Evolutionary conservation across 2,329 filamentous ascomycete genomes (phyloP).

Genomic region (Colletotrichum siamense): DNA sequence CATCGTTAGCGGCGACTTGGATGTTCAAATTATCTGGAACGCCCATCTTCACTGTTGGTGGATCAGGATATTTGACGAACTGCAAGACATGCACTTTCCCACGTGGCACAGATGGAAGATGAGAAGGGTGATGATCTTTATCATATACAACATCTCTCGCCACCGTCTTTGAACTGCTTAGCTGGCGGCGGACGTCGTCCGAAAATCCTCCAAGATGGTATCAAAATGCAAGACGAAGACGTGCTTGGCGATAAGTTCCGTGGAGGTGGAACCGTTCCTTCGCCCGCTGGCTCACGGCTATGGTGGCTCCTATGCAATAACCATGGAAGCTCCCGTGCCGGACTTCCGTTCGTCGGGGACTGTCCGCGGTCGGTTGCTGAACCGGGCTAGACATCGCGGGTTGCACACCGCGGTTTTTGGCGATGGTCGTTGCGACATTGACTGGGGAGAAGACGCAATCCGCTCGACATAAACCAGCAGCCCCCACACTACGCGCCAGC

Average conservation of each 20-base stretch:
- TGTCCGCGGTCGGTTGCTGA: background rate
- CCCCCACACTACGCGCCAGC: background rate
- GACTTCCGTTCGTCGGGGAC: background rate
- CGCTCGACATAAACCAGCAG: background rate
- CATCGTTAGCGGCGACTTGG: background rate
- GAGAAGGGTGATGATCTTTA: background rate
- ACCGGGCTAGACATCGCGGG: background rate
- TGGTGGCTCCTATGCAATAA: background rate
- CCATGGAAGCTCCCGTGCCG: background rate
- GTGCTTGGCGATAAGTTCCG: background rate
- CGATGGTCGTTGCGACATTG: background rate
- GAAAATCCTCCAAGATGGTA: conserved; percentile 3
- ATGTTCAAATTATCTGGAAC: background rate
- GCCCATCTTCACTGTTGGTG: background rate
- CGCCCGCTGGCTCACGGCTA: background rate
- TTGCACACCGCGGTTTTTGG: background rate
- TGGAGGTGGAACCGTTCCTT: background rate
- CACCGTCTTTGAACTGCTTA: background rate
- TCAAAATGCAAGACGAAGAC: conserved; percentile 3
- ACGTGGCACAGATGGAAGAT: background rate
- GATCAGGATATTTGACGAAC: background rate
- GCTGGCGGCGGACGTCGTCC: background rate
- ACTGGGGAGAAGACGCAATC: conserved; percentile 8
- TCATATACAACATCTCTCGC: background rate
- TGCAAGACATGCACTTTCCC: background rate